Evolutionary conservation across 2,329 filamentous ascomycete genomes (phyloP).

Genomic region (Penicillium hordei): DNA sequence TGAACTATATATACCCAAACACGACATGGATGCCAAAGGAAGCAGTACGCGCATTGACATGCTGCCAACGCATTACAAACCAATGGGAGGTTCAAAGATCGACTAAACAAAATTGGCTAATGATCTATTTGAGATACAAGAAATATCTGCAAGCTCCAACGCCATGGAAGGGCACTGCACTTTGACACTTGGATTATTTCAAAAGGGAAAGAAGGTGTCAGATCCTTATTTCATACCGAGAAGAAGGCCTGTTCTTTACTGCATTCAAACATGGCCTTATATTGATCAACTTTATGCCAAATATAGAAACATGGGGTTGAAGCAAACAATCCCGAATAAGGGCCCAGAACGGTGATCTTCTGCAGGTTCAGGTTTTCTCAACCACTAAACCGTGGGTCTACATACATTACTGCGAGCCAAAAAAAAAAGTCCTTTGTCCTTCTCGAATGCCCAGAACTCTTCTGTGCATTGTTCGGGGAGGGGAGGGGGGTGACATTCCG

Average conservation of each 20-base stretch:
- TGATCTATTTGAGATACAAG: background rate
- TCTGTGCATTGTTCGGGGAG: constrained; percentile 33
- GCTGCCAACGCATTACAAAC: background rate
- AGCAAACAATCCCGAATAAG: constrained; percentile 9
- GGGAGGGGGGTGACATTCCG: constrained; percentile 31
- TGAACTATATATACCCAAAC: background rate
- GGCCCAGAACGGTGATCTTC: constrained; percentile 6
- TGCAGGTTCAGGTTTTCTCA: constrained; percentile 15
- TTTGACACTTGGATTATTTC: background rate
- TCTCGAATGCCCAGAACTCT: constrained; percentile 26
- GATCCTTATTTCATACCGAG: background rate
- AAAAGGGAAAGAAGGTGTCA: background rate
- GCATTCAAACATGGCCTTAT: constrained; percentile 9
- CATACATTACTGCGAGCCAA: background rate
- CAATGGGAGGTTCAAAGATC: background rate
- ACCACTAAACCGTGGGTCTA: background rate
- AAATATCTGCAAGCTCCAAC: background rate
- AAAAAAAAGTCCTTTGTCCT: constrained; percentile 19
- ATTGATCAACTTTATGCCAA: constrained; percentile 15
- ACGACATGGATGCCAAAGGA: background rate
- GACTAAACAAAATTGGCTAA: constrained; percentile 6
- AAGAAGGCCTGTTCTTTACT: background rate
- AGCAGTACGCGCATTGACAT: background rate
- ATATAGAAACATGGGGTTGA: constrained; percentile 20
- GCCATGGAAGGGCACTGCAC: background rate